Conservation (phyloP, 2,329 filamentous ascomycete species). For the Helotiales sp. region DNA sequence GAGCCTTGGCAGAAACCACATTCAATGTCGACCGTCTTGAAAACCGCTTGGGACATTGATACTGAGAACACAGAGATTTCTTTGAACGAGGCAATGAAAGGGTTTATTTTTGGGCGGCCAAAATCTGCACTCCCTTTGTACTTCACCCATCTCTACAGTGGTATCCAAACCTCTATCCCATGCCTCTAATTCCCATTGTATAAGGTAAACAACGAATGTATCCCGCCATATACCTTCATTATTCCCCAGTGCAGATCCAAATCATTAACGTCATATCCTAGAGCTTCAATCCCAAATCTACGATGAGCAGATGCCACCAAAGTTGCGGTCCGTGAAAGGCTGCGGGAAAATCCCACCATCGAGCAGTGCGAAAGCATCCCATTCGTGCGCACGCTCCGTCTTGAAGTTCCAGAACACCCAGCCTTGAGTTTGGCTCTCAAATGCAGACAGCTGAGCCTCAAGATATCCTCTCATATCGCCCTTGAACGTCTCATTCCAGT, state of each 20-base stretch:
- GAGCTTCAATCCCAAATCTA: neutral
- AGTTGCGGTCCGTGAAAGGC: slow-evolving; percentile 42
- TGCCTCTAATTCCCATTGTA: neutral
- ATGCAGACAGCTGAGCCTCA: slow-evolving; percentile 58
- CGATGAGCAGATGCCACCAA: slow-evolving; percentile 35
- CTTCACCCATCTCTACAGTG: neutral
- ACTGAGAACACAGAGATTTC: too few species aligned
- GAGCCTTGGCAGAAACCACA: neutral
- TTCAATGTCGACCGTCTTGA: too few species aligned
- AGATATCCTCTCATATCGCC: slow-evolving; percentile 56
- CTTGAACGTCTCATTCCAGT: slow-evolving; percentile 48
- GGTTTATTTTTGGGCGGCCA: too few species aligned
- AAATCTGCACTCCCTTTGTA: too few species aligned
- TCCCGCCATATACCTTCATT: neutral
- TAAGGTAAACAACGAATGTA: neutral
- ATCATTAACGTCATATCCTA: neutral
- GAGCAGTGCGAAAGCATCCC: slow-evolving; percentile 56
- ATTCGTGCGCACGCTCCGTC: slow-evolving; percentile 57
- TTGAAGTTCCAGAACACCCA: slow-evolving; percentile 67
- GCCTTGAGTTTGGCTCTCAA: slow-evolving; percentile 55
- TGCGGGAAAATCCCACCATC: slow-evolving; percentile 57
- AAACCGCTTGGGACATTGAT: too few species aligned
- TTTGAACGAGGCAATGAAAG: too few species aligned
- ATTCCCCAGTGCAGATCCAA: neutral
- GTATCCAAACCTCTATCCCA: neutral